Percentiles rank a stretch among this genome's conserved stretches.
phyloP scores from a whole-genome alignment of 2,329 filamentous ascomycete species.

The Fusarium sp. region DNA sequence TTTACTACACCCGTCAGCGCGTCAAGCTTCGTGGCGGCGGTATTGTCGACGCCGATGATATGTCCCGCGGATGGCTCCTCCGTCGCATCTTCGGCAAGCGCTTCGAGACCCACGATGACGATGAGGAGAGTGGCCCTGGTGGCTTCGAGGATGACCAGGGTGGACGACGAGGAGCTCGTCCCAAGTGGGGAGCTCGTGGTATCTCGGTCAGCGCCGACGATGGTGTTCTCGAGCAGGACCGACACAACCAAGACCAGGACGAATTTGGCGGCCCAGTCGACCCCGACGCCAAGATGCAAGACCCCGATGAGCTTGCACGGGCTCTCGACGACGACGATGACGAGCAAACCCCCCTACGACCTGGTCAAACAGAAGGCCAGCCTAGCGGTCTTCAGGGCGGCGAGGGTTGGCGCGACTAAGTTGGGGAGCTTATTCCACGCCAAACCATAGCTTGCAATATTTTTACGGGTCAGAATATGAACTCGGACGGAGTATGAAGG shows the following conservation, averaged over 20 bases:
- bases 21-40: slow-evolving; percentile 92
- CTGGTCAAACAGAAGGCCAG: slow-evolving; percentile 48
- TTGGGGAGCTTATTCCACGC: neutral
- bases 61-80: slow-evolving; percentile 87
- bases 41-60: slow-evolving; percentile 89
- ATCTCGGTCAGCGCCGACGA: slow-evolving; percentile 78
- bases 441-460: neutral
- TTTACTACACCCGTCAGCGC: slow-evolving; percentile 92
- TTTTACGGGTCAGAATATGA: slow-evolving; percentile 23
- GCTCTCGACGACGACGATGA: slow-evolving; percentile 70
- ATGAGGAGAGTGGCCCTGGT: slow-evolving; percentile 70
- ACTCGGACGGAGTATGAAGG: slow-evolving; percentile 39
- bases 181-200: slow-evolving; percentile 73
- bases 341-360: slow-evolving; percentile 52
- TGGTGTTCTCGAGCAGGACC: slow-evolving; percentile 65
- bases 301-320: slow-evolving; percentile 74
- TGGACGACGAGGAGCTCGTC: slow-evolving; percentile 54
- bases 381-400: slow-evolving; percentile 60
- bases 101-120: slow-evolving; percentile 62
- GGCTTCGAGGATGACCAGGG: slow-evolving; percentile 57
- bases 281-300: slow-evolving; percentile 74
- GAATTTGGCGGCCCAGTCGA: slow-evolving; percentile 64
- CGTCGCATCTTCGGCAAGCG: slow-evolving; percentile 79
- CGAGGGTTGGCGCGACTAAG: slow-evolving; percentile 62
- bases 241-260: slow-evolving; percentile 61